These are phyloP conservation scores for Taiozyma sp. DNA, from an alignment of 1,139 yeast genomes.

Conservation along the genomic window DNA sequence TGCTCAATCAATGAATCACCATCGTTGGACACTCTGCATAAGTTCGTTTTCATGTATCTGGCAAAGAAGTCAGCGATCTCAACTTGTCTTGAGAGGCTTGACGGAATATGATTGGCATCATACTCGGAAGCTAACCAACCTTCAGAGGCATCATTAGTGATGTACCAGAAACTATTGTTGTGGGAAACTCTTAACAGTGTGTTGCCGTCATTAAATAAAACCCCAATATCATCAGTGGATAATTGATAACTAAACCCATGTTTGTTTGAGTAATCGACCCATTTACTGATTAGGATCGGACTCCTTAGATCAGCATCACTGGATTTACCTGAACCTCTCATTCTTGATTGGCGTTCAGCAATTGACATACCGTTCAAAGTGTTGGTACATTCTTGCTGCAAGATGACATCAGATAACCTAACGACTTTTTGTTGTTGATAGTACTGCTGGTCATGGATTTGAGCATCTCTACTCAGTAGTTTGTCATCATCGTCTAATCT, in stretches of 20 bases:
- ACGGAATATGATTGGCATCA: slow-evolving; percentile 50
- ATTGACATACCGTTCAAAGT: slow-evolving; percentile 38
- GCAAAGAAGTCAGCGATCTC: slow-evolving; percentile 84
- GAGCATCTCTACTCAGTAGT: slow-evolving; percentile 14
- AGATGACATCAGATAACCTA: slow-evolving; percentile 31
- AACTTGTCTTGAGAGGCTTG: slow-evolving; percentile 61
- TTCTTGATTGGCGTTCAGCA: slow-evolving; percentile 38
- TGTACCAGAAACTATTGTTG: slow-evolving; percentile 57
- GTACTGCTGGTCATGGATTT: slow-evolving; percentile 25
- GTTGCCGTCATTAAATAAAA: slow-evolving; percentile 77
- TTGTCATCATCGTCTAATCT: slow-evolving; percentile 20
- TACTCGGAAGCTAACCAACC: slow-evolving; percentile 77
- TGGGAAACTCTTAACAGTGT: slow-evolving; percentile 70
- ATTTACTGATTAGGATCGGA: slow-evolving; percentile 80
- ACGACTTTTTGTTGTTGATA: slow-evolving; percentile 5
- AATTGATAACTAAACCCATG: slow-evolving; percentile 95
- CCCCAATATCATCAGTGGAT: slow-evolving; percentile 91
- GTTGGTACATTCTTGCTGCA: slow-evolving; percentile 38
- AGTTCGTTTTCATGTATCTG: slow-evolving; percentile 76
- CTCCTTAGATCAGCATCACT: slow-evolving; percentile 37
- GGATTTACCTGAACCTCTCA: slow-evolving; percentile 24
- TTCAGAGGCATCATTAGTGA: slow-evolving; percentile 52
- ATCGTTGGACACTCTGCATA: slow-evolving; percentile 69
- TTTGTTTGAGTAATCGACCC: slow-evolving; percentile 97
- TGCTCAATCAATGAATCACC: slow-evolving; percentile 36